Evolutionary conservation across 2,329 filamentous ascomycete species (phyloP).

Genomic region (Epichloe coenophiala): DNA sequence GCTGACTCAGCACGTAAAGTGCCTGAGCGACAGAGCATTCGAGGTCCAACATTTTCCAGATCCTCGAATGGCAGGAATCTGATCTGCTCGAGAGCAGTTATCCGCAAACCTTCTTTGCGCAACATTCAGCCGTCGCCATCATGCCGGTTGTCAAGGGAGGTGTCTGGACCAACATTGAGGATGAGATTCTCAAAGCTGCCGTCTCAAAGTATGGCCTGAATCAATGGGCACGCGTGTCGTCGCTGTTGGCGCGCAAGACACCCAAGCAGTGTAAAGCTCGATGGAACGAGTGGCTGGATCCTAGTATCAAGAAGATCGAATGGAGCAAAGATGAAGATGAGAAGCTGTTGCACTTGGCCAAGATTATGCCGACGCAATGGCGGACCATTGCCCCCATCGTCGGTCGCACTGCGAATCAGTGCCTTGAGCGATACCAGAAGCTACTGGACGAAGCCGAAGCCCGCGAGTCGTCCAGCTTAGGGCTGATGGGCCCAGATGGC

Average conservation of each 20-base stretch:
- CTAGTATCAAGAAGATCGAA: slow-evolving; percentile 95
- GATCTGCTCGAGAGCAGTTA: neutral
- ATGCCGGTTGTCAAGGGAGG: slow-evolving; percentile 66
- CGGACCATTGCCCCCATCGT: slow-evolving; percentile 95
- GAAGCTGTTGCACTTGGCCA: slow-evolving; percentile 88
- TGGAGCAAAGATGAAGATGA: slow-evolving; percentile 99
- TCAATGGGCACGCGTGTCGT: slow-evolving; percentile 97
- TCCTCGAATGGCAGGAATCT: neutral
- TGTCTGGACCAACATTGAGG: slow-evolving; percentile 67
- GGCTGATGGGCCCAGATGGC: slow-evolving; percentile 72
- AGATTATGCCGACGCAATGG: slow-evolving; percentile 99
- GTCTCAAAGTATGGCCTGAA: slow-evolving; percentile 92
- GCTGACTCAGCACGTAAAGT: slow-evolving; percentile 2
- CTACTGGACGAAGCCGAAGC: slow-evolving; percentile 91
- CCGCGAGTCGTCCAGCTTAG: slow-evolving; percentile 70
- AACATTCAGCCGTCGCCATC: slow-evolving; percentile 14
- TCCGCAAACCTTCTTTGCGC: neutral
- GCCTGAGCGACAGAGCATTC: neutral
- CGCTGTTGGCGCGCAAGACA: slow-evolving; percentile 90
- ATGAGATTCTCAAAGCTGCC: slow-evolving; percentile 93
- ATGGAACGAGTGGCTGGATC: slow-evolving; percentile 98
- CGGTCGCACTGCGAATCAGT: slow-evolving; percentile 91
- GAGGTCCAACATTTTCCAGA: slow-evolving; percentile 1
- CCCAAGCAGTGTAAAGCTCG: slow-evolving; percentile 98
- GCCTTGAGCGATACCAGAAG: slow-evolving; percentile 92